Evolutionary conservation across 2,329 filamentous ascomycete species (phyloP).

Genomic region (Geoglossum cookeanum): DNA sequence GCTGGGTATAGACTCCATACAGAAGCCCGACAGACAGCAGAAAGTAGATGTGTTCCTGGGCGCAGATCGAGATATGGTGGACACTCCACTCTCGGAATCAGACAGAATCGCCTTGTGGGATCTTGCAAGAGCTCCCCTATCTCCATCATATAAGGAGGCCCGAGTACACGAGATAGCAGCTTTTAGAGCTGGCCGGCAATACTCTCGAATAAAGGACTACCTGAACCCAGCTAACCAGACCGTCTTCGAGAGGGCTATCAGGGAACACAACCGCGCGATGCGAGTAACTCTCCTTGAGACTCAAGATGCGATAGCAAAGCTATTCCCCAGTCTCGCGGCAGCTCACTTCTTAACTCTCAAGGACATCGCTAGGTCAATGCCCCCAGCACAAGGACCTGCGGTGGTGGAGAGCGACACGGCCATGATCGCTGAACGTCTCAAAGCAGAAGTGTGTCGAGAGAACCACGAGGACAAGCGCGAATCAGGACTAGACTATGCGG

Average conservation of each 20-base stretch:
- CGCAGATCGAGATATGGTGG: neutral
- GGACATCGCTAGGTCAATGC: neutral
- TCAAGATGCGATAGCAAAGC: neutral
- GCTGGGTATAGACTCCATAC: neutral
- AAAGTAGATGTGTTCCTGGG: no score
- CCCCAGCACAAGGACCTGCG: neutral
- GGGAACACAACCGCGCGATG: neutral
- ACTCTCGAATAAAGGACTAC: neutral
- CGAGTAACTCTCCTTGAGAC: neutral
- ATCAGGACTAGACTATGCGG: neutral
- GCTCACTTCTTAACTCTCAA: neutral
- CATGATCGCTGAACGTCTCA: neutral
- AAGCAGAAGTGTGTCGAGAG: neutral
- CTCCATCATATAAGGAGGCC: neutral
- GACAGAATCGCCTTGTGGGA: neutral
- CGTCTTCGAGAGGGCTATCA: neutral
- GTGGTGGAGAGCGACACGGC: no score
- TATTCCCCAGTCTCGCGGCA: neutral
- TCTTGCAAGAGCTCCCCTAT: neutral
- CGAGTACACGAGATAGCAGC: neutral
- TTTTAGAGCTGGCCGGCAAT: neutral
- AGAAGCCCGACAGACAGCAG: neutral
- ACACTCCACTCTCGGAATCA: neutral
- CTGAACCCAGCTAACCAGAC: neutral
- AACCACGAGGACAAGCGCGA: neutral